Percentiles rank a stretch among this genome's conserved stretches.
phyloP scores from a whole-genome alignment of 345 rosid genomes.

The Alliaria petiolata region DNA sequence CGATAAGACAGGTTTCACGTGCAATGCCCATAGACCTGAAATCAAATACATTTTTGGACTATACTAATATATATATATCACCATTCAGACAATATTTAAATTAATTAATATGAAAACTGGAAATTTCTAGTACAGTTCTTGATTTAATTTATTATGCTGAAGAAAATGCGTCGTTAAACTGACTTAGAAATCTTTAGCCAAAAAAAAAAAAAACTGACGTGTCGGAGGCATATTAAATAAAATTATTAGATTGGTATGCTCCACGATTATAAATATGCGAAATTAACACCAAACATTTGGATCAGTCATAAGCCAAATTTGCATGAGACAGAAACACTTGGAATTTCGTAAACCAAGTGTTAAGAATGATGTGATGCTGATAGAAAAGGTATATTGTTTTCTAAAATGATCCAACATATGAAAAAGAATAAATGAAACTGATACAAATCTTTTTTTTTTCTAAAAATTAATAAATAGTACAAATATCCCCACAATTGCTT shows the following conservation, averaged over 20 bases:
- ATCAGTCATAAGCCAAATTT: slow-evolving; percentile 27
- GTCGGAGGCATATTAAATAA: neutral
- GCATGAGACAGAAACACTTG: slow-evolving; percentile 34
- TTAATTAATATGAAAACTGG: neutral
- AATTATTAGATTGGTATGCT: slow-evolving; percentile 11
- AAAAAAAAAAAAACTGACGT: too few species aligned
- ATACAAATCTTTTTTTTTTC: neutral
- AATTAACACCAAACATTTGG: slow-evolving; percentile 24
- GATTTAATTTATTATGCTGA: neutral
- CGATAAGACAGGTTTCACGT: slow-evolving; percentile 34
- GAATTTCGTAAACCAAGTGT: slow-evolving; percentile 11
- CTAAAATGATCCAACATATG: neutral
- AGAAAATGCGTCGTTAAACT: slow-evolving; percentile 1
- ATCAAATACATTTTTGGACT: slow-evolving; percentile 22
- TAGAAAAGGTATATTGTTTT: slow-evolving; percentile 10
- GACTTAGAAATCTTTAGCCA: too few species aligned
- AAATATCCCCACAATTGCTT: neutral
- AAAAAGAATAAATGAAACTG: neutral
- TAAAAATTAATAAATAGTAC: neutral
- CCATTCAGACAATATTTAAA: neutral
- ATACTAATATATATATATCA: too few species aligned
- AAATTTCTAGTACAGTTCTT: neutral
- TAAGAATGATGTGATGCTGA: slow-evolving; percentile 30
- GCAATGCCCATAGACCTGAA: slow-evolving; percentile 28
- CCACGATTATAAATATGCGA: slow-evolving; percentile 8